Conservation (phyloP, 78 protist genomes). For the Pigoraptor vietnamica region DNA sequence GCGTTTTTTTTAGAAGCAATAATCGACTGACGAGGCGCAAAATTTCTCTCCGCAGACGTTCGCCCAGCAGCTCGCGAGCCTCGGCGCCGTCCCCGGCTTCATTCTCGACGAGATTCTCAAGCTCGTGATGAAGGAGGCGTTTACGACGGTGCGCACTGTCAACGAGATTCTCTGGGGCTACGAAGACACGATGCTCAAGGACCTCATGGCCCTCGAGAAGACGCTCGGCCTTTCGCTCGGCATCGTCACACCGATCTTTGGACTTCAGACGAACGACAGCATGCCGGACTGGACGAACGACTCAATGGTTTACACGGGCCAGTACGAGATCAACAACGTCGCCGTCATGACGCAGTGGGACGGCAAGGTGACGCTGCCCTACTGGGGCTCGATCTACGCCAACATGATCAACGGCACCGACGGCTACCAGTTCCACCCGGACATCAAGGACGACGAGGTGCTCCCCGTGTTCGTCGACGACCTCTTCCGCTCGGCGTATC, state of each 20-base stretch:
- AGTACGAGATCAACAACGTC: background rate
- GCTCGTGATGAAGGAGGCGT: background rate
- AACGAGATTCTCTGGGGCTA: background rate
- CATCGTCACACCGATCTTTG: background rate
- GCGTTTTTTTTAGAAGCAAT: background rate
- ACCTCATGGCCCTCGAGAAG: background rate
- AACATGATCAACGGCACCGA: constrained; percentile 22
- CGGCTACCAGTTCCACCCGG: background rate
- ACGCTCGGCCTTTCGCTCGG: background rate
- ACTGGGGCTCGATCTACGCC: constrained; percentile 3
- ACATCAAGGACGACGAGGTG: background rate
- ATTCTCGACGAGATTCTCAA: background rate
- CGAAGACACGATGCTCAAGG: background rate
- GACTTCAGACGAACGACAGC: background rate
- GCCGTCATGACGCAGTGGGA: background rate
- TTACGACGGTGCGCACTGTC: background rate
- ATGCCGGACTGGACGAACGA: background rate
- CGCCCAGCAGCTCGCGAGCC: background rate
- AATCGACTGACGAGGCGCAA: no score
- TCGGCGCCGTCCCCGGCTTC: background rate
- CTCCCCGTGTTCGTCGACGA: background rate
- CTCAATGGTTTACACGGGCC: background rate
- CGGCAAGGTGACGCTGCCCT: background rate
- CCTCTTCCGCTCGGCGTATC: background rate
- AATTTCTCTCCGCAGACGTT: background rate